phyloP scores from a whole-genome alignment of 1,284 basidiomycete genomes.

The Agroathelia rolfsii region DNA sequence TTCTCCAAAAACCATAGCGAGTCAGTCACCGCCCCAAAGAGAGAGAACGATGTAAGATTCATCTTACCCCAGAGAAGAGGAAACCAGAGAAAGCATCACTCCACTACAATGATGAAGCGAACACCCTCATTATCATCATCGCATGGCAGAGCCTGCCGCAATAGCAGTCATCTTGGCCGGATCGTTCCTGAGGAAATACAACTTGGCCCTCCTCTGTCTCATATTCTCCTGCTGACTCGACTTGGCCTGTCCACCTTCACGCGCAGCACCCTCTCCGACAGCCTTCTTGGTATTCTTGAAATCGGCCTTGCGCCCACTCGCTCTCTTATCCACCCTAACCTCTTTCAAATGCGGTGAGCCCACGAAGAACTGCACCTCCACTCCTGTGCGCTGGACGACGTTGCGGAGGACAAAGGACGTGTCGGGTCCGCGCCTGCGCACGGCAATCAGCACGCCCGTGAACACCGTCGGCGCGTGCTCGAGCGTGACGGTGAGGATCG shows the following conservation, averaged over 20 bases:
- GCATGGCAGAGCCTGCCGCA: too few relatives aligned
- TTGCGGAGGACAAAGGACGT: conserved; percentile 81
- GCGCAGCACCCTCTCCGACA: conserved; percentile 36
- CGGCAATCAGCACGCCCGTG: conserved; percentile 76
- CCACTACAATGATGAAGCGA: too few relatives aligned
- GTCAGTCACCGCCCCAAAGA: too few relatives aligned
- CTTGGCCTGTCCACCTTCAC: too few relatives aligned
- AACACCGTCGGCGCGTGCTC: conserved; percentile 70
- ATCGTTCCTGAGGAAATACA: conserved; percentile 69
- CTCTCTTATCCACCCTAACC: conserved; percentile 64
- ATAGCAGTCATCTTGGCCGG: conserved; percentile 76
- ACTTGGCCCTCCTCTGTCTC: conserved; percentile 62
- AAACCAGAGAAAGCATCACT: too few relatives aligned
- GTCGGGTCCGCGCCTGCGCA: conserved; percentile 73
- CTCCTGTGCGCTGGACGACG: conserved; percentile 79
- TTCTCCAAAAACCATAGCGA: too few relatives aligned
- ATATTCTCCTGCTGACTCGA: too few relatives aligned
- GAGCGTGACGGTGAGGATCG: conserved; percentile 67
- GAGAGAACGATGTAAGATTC: too few relatives aligned
- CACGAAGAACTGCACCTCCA: conserved; percentile 85
- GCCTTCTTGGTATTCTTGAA: too few relatives aligned
- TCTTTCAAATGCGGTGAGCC: conserved; percentile 80
- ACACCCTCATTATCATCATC: too few relatives aligned
- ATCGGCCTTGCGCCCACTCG: too few relatives aligned
- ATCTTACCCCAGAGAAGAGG: too few relatives aligned